Evolutionary conservation across 257 asterid species (phyloP).

Genomic region (Ophiorrhiza pumila): DNA sequence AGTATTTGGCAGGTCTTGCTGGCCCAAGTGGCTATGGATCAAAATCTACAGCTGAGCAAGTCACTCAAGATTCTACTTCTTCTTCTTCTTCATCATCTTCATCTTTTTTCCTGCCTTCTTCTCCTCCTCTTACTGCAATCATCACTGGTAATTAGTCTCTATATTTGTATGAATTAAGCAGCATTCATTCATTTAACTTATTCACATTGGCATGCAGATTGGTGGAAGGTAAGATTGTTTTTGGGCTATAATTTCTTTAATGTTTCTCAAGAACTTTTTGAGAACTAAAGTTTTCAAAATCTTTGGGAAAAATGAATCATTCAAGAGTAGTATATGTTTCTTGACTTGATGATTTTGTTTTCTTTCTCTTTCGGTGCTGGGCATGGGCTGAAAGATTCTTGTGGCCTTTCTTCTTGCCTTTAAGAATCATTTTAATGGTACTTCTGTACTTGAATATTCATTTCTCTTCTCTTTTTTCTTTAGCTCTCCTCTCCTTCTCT

Average conservation of each 20-base stretch:
- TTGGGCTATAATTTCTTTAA: background rate
- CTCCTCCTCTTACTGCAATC: conserved; percentile 82
- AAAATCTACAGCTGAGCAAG: conserved; percentile 63
- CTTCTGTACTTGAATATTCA: background rate
- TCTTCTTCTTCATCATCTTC: conserved; percentile 17
- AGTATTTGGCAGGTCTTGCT: conserved; percentile 73
- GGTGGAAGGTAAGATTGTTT: background rate
- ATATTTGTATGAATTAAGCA: background rate
- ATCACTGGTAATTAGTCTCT: conserved; percentile 58
- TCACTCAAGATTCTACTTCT: conserved; percentile 36
- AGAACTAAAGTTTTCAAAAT: background rate
- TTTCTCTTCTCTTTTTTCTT: background rate
- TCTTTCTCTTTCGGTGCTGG: conserved; percentile 8
- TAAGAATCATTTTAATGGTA: background rate
- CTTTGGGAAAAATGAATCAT: background rate
- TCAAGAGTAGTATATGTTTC: background rate
- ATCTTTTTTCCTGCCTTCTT: conserved; percentile 17
- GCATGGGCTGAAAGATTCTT: conserved; percentile 9
- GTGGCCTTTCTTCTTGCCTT: conserved; percentile 4
- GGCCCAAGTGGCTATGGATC: conserved; percentile 91
- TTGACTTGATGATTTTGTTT: conserved; percentile 4
- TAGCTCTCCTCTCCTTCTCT: background rate
- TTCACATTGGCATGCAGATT: background rate
- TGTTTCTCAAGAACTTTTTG: background rate
- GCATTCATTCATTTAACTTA: background rate